Evolutionary conservation across 148 eudicot species (phyloP).

Genomic region (Rhododendron ovatum): DNA sequence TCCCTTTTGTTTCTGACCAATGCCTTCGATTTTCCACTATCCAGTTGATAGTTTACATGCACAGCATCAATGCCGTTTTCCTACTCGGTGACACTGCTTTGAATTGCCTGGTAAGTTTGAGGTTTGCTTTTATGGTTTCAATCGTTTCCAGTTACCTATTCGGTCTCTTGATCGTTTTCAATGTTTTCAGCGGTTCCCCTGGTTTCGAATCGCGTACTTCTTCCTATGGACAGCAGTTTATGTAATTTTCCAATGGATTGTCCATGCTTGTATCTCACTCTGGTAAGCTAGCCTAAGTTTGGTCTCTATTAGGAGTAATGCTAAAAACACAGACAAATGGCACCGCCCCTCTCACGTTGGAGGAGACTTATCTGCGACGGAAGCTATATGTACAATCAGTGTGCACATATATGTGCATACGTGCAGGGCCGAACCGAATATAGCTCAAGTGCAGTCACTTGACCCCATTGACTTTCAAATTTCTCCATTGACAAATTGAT

Average conservation of each 20-base stretch:
- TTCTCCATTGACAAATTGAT: too few relatives aligned
- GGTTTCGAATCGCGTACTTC: conserved; percentile 85
- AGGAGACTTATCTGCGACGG: too few relatives aligned
- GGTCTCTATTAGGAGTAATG: background rate
- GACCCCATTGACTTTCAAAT: too few relatives aligned
- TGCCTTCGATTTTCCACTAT: background rate
- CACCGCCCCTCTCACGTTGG: background rate
- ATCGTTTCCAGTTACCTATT: background rate
- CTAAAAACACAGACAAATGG: background rate
- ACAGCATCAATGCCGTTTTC: conserved; percentile 75
- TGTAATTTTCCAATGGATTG: conserved; percentile 76
- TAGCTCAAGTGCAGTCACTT: too few relatives aligned
- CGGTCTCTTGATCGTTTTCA: background rate
- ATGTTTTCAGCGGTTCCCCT: conserved; percentile 65
- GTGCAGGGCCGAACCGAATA: too few relatives aligned
- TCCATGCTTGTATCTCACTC: conserved; percentile 67
- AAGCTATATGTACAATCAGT: background rate
- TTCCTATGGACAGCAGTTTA: conserved; percentile 68
- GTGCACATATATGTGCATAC: too few relatives aligned
- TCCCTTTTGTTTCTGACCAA: background rate
- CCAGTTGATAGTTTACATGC: conserved; percentile 81
- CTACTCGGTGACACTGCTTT: conserved; percentile 79
- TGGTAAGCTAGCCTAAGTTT: conserved; percentile 40
- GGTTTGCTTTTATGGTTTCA: background rate
- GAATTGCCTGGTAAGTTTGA: conserved; percentile 64